Evolutionary conservation across 2,329 filamentous ascomycete genomes (phyloP).

Genomic region (Periconia macrospinosa): DNA sequence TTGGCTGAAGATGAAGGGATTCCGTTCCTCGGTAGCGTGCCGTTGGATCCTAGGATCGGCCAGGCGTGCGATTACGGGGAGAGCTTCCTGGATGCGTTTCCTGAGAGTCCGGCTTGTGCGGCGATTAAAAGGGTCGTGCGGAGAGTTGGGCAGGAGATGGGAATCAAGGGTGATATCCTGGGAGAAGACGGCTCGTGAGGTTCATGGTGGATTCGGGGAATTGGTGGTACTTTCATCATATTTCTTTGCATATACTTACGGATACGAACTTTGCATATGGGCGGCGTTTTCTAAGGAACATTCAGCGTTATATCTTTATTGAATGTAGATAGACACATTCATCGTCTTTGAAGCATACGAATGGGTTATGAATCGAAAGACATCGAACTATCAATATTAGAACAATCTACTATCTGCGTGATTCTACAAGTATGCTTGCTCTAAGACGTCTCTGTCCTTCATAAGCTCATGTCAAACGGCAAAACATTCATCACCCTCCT

Average conservation of each 20-base stretch:
- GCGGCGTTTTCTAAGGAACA: background rate
- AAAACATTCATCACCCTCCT: too few relatives aligned
- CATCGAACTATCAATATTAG: background rate
- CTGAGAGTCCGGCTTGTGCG: slow-evolving; percentile 85
- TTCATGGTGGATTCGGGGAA: too few relatives aligned
- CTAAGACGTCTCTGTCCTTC: background rate
- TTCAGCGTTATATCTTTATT: background rate
- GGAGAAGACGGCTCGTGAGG: slow-evolving; percentile 12
- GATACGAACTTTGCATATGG: slow-evolving; percentile 4
- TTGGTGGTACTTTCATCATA: background rate
- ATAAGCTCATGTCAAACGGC: too few relatives aligned
- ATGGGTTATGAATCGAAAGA: background rate
- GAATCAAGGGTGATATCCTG: slow-evolving; percentile 31
- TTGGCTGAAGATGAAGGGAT: slow-evolving; percentile 85
- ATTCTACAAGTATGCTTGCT: background rate
- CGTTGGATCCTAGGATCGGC: slow-evolving; percentile 88
- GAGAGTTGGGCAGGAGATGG: slow-evolving; percentile 59
- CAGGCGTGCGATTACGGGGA: slow-evolving; percentile 98
- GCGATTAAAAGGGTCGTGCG: slow-evolving; percentile 82
- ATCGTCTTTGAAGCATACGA: background rate
- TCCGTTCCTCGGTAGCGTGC: slow-evolving; percentile 86
- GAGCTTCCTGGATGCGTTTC: slow-evolving; percentile 93
- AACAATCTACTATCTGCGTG: background rate
- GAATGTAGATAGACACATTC: background rate
- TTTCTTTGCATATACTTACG: slow-evolving; percentile 4